phyloP scores from a whole-genome alignment of 2,329 filamentous ascomycete genomes.

The Sphaerulina musiva region DNA sequence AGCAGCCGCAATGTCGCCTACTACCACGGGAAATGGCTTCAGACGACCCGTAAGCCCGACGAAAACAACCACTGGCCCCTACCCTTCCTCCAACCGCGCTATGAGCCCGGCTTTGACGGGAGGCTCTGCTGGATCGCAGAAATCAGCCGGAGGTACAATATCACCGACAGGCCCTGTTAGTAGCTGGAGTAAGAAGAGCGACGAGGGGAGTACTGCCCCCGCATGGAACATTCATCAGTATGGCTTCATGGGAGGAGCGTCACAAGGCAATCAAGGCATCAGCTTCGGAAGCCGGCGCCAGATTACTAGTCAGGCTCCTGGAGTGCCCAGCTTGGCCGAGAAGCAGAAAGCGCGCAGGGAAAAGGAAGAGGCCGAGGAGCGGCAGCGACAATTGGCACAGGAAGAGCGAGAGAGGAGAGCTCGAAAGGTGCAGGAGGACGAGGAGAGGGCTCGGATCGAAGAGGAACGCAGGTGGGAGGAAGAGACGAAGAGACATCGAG shows the following conservation, averaged over 20 bases:
- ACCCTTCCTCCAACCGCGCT: constrained; percentile 30
- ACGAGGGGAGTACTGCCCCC: constrained; percentile 73
- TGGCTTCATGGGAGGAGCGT: constrained; percentile 95
- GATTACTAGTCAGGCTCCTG: constrained; percentile 75
- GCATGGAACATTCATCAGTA: constrained; percentile 99
- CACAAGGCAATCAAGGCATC: constrained; percentile 90
- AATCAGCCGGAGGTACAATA: constrained; percentile 29
- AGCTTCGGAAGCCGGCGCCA: constrained; percentile 86
- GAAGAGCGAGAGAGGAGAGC: constrained; percentile 49
- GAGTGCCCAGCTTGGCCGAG: constrained; percentile 73
- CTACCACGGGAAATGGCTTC: constrained; percentile 18
- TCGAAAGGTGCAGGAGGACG: constrained; percentile 51
- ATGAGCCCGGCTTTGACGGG: constrained; percentile 45
- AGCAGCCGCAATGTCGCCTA: constrained; percentile 34
- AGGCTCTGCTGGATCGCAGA: constrained; percentile 53
- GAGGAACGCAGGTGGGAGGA: constrained; percentile 64
- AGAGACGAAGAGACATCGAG: constrained; percentile 54
- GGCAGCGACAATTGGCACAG: constrained; percentile 39
- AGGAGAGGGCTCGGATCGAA: constrained; percentile 54
- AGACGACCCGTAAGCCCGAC: constrained; percentile 23
- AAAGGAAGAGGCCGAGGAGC: constrained; percentile 51
- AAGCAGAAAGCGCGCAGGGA: constrained; percentile 66
- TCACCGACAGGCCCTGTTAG: constrained; percentile 56
- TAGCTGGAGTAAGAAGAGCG: constrained; percentile 81
- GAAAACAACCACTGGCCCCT: constrained; percentile 24